Base-by-base conservation (phyloP, 2,329 filamentous ascomycete genomes). In the Arthrobotrys iridis region DNA sequence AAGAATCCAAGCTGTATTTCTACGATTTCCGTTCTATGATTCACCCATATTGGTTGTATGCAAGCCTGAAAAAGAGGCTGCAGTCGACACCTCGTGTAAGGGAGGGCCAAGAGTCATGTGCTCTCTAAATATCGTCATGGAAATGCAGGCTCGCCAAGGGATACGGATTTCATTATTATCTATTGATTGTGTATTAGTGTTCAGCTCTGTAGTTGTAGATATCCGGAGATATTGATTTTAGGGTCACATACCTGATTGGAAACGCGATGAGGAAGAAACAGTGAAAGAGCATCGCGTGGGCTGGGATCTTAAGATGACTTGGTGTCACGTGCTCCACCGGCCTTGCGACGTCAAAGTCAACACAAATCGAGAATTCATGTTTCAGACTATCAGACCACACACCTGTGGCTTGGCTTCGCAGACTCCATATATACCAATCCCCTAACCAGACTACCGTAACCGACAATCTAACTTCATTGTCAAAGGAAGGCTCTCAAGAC, bases 21-120 rank as follows among this genome's bases (percentile, higher is more conserved):
- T 74, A 74, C 70, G 70, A 74, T 74, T 67, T 74, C 70, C 70
- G 70, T 74, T 74, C 70, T 74, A 67, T 67, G 45, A 41, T 74
- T 74, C 70, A 74, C 70, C 70, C 70, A 74, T 74, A 22, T 41
- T 67, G 70, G 70, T 74, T 67, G 43, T 37, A 45, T 62, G 57
- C 62, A 26, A 50, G 30, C 20, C 24, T 20, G 20, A 40, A 20
- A 6, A 33, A 35, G 50, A 43, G 43, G 22, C 45, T 5, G 46
- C 65, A 28, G n/a, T 62, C 24, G 43, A 50, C 70, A 15, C 70
- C 62, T 74, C 62, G 62, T 74, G 70, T 74, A 74, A 71, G 35
- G 70, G 62, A 74, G 62, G 70, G 70, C 50, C 70, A 55, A 20
- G 70, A 74, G 70, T 74, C 70, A 74, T 74, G 70, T 74, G 70